Evolutionary conservation across 805 yeast species (phyloP).

Genomic region (Wickerhamomyces tratensis): DNA sequence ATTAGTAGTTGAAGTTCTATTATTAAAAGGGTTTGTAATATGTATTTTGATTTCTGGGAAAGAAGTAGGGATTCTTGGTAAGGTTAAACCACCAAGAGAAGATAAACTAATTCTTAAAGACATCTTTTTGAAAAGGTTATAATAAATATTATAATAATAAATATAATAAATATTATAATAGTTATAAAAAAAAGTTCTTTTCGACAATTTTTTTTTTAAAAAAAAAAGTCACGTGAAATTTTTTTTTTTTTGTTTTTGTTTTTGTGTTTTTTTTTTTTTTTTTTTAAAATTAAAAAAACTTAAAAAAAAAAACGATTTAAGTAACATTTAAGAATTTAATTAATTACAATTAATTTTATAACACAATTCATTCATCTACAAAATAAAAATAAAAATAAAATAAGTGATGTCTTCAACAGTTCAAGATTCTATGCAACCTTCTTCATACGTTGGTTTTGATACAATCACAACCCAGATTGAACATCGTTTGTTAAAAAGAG

Average conservation of each 20-base stretch:
- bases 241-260: too few species aligned
- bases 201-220: too few species aligned
- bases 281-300: too few species aligned
- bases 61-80: conserved; percentile 9
- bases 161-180: too few species aligned
- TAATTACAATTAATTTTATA: too few species aligned
- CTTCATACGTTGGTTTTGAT: conserved; percentile 89
- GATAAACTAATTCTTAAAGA: conserved; percentile 14
- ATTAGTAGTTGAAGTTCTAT: neutral
- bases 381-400: too few species aligned
- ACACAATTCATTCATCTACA: too few species aligned
- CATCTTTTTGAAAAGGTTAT: too few species aligned
- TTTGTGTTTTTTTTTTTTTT: neutral
- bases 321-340: too few species aligned
- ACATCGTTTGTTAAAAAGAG: conserved; percentile 80
- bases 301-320: too few species aligned
- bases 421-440: conserved; percentile 34
- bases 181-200: too few species aligned
- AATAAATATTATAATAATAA: too few species aligned
- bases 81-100: conserved; percentile 5
- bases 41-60: conserved; percentile 16
- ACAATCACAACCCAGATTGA: conserved; percentile 94
- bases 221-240: neutral
- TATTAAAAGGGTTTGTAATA: conserved; percentile 14
- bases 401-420: neutral